Base-by-base conservation (phyloP, 805 yeast genomes). In the Millerago galiae region DNA sequence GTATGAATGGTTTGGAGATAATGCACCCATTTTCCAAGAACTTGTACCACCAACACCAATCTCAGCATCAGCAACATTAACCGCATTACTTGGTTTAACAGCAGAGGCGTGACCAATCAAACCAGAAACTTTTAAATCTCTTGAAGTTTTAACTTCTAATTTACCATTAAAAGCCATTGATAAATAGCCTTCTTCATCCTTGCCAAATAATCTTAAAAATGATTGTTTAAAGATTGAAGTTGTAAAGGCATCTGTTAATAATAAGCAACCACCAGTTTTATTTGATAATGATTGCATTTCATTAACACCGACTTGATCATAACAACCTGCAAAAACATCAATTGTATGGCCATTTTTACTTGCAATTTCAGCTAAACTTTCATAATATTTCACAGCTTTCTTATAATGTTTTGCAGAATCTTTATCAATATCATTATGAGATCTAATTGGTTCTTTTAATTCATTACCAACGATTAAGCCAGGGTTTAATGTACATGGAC, bases 361-460 rank as follows among this genome's bases (percentile, higher is more conserved):
- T 30, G 86, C 86, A 51, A 81, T 82, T 35, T 77, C 73, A 31
- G 95, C 83, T 37, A 90, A 61, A 31, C 71, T 67, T 48, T 84
- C 90, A 63, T 89, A 90, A 58, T 79, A 89, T 62, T 86, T 82
- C 54, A 74, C 75, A 9, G 96, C 95, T 62, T 85, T 86, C 58
- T 85, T 83, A 68, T 80, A 86, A 61, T 89, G 95, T 58, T 82
- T 82, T 43, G 96, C 95, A 38, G 74, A 65, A 55, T 91, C 97
- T 52, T 89, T 81, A 62, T 93, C 98, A 52, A 93, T 86, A 62
- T 93, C 99, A 58, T 85, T 87, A 66, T 93, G 99, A 8, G 99
- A 93, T 71, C 99, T 80, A 55, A 93, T 84, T 38, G 99, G 96
- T 65, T 93, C 99, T 61, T 86, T 85, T 61, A 93, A 74, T 62